These are phyloP conservation scores for Sphenostylis stenocarpa DNA, from an alignment of 306 rosid genomes.

Conservation along the genomic window DNA sequence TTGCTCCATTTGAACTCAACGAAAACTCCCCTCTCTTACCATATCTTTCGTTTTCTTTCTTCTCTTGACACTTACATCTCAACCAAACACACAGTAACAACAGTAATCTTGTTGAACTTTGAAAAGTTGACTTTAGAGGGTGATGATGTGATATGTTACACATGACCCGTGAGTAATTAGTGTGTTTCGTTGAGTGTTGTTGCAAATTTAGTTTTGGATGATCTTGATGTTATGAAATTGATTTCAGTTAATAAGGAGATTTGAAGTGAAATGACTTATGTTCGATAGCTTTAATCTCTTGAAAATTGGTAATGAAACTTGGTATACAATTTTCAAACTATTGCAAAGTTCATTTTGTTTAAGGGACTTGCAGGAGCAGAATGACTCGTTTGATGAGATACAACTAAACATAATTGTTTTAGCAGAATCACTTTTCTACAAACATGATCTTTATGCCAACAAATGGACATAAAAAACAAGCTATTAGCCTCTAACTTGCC, in stretches of 20 bases:
- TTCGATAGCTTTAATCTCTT: neutral
- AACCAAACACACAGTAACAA: too few relatives aligned
- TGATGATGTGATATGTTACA: neutral
- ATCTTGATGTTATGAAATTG: neutral
- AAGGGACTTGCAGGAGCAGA: neutral
- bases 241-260: neutral
- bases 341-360: neutral
- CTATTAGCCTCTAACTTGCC: neutral
- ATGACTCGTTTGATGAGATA: neutral
- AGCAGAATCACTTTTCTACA: neutral
- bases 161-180: neutral
- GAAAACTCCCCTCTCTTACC: too few relatives aligned
- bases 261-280: neutral
- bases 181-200: neutral
- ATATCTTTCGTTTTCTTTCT: too few relatives aligned
- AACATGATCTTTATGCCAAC: neutral
- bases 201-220: neutral
- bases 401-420: neutral
- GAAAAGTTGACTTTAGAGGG: neutral
- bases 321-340: neutral
- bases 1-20: too few relatives aligned
- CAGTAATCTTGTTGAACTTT: neutral
- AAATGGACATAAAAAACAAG: neutral
- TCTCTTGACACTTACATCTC: too few relatives aligned
- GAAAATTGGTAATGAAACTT: neutral